Evolutionary conservation across 192 early-diverging fungal species (phyloP), one percentile per base, ranked within the genome.

Genomic region (Chytriomyces confervae): DNA sequence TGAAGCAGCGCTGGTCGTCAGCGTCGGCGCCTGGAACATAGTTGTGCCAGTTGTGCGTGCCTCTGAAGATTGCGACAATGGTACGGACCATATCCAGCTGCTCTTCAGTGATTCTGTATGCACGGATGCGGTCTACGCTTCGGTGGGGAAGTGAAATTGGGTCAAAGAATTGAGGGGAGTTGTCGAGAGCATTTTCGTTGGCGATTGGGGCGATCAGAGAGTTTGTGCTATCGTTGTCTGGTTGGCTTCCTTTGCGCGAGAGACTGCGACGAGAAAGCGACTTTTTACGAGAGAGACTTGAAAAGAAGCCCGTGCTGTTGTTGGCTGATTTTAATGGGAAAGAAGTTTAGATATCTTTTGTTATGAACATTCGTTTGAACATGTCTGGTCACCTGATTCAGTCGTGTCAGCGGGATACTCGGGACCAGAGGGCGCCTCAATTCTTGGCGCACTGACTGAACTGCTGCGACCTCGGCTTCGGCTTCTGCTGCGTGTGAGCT

Each of bases 1-100:
- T 80, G 73, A 63, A 83, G 60, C 77, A 78, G 7, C 82, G 27
- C 23, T 76, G 60, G 53, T 83, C 82, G 50, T 80, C 79, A 6
- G 69, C 13, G 24, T 51, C 24, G 5, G 79, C 74, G 66, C 73
- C 73, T 6, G 82, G 82, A 29, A 83, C 80, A 61, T 80, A 83
- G 76, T 83, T 83, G 76, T 83, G 82, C 49, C 47, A 83, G 62
- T 83, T 83, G 76, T 83, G 82, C 0, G 82, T 83, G 20, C 82
- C 82, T 18, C 75, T 43, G 72, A 61, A 83, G 43, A 83, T 67
- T 3, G 76, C 69, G 29, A 79, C 44, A 65, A 81, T 81, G 63
- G 53, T 44, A 6, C 64, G 60, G 64, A 83, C 63, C 57, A 67
- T 74, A 7, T 69, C 53, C 36, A 67, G 60, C 79, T 83, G 79